These are phyloP conservation scores for Pythium monospermum DNA, from an alignment of 352 stramenopile species.

Conservation along the genomic window DNA sequence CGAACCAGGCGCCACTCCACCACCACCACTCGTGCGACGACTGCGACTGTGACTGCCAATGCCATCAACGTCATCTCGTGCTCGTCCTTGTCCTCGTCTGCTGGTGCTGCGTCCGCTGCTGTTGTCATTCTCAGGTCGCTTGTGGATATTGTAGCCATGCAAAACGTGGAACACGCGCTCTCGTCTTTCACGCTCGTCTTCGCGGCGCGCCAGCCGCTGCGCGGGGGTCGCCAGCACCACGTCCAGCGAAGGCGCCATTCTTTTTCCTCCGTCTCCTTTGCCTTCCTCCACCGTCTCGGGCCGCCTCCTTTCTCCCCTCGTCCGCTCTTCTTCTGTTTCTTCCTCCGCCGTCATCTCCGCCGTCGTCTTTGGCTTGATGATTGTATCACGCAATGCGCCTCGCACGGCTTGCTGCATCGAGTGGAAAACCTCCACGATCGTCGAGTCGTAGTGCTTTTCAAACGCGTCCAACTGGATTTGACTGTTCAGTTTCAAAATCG, in stretches of 20 bases:
- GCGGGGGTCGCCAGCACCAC: conserved; percentile 38
- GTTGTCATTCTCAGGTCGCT: not conserved
- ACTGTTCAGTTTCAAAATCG: conserved; percentile 46
- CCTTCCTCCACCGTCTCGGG: no score
- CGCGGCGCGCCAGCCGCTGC: conserved; percentile 42
- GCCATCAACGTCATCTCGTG: not conserved
- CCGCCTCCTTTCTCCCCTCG: no score
- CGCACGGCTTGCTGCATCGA: conserved; percentile 34
- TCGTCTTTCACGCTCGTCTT: conserved; percentile 48
- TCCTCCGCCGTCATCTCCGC: conserved; percentile 22
- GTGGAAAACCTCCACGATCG: conserved; percentile 52
- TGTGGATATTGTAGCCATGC: conserved; percentile 37
- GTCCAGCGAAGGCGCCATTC: no score
- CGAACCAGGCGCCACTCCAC: no score
- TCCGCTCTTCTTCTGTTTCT: no score
- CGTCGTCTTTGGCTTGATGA: not conserved
- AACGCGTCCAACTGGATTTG: conserved; percentile 48
- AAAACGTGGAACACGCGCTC: conserved; percentile 53
- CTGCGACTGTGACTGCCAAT: no score
- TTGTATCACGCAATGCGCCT: no score
- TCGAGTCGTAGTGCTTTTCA: conserved; percentile 59
- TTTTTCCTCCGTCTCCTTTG: no score
- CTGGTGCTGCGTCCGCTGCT: conserved; percentile 7
- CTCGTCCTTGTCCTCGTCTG: conserved; percentile 2
- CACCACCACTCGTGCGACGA: no score